These are phyloP conservation scores for Xylaria polymorpha DNA, from an alignment of 2,329 filamentous ascomycete species.

Conservation along the genomic window DNA sequence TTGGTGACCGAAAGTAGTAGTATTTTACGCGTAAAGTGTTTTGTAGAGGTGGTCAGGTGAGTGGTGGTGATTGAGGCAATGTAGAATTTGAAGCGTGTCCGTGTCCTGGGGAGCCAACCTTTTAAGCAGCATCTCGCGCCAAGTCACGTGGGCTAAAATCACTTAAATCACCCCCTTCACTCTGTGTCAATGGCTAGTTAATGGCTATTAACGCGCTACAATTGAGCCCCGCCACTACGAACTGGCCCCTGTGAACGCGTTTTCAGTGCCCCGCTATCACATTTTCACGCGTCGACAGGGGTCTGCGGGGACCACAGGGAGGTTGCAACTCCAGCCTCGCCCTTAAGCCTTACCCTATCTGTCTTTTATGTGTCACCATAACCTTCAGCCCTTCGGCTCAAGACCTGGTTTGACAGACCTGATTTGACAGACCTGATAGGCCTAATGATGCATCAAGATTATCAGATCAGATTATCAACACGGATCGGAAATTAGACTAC, in stretches of 20 bases:
- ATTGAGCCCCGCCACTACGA: conserved; percentile 7
- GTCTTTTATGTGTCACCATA: conserved; percentile 20
- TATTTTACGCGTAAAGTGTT: conserved; percentile 41
- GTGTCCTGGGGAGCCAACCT: conserved; percentile 43
- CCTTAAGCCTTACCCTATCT: conserved; percentile 2
- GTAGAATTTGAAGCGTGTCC: conserved; percentile 41
- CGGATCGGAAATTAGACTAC: background rate
- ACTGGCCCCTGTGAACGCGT: conserved; percentile 27
- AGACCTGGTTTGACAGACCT: background rate
- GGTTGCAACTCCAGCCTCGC: conserved; percentile 32
- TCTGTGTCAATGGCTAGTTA: background rate
- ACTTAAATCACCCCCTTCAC: conserved; percentile 30
- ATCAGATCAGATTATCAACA: conserved; percentile 17
- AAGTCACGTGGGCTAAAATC: conserved; percentile 46
- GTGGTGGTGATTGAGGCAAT: conserved; percentile 40
- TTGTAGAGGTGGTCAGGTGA: conserved; percentile 23
- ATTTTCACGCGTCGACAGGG: conserved; percentile 43
- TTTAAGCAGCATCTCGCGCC: conserved; percentile 46
- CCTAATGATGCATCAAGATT: conserved; percentile 1
- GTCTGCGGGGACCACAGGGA: background rate
- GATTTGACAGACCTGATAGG: background rate
- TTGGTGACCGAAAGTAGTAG: conserved; percentile 28
- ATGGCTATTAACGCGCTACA: conserved; percentile 37
- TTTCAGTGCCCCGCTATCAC: conserved; percentile 42
- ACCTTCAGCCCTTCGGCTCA: conserved; percentile 27